These are phyloP conservation scores for Penicillium egyptiacum DNA, from an alignment of 495 filamentous ascomycete species.

Conservation along the genomic window DNA sequence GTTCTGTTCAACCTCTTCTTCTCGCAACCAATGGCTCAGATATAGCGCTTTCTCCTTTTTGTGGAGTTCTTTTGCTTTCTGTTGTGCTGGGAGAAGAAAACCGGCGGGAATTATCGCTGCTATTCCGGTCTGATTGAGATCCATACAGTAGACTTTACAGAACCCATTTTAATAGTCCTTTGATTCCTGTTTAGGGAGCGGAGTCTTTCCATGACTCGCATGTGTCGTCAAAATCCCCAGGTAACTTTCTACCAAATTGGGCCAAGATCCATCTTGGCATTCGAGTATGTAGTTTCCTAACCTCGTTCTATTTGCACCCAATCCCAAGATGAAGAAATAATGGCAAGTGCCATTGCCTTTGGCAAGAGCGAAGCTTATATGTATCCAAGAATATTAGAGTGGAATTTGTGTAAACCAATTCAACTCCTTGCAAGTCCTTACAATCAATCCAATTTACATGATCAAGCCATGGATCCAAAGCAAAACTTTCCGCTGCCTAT, in stretches of 20 bases:
- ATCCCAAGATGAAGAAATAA: neutral
- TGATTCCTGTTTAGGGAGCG: too few relatives aligned
- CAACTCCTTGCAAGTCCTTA: neutral
- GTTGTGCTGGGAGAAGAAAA: conserved; percentile 28
- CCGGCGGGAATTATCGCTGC: conserved; percentile 31
- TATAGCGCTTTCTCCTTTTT: conserved; percentile 34
- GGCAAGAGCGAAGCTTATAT: neutral
- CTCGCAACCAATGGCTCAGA: conserved; percentile 38
- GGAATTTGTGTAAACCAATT: neutral
- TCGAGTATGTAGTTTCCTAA: too few relatives aligned
- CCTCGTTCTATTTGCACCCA: neutral
- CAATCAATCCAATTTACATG: neutral
- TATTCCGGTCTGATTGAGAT: conserved; percentile 44
- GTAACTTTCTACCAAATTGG: too few relatives aligned
- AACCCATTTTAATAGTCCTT: too few relatives aligned
- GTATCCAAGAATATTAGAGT: neutral
- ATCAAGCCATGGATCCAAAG: neutral
- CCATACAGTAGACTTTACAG: too few relatives aligned
- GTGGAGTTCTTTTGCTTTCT: conserved; percentile 42
- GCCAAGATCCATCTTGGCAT: too few relatives aligned
- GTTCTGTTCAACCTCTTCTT: conserved; percentile 30
- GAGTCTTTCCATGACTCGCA: too few relatives aligned
- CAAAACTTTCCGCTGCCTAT: neutral
- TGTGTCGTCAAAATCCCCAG: too few relatives aligned
- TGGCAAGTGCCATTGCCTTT: neutral